These are phyloP conservation scores for Cercophora newfieldiana DNA, from an alignment of 495 filamentous ascomycete species.

Conservation along the genomic window DNA sequence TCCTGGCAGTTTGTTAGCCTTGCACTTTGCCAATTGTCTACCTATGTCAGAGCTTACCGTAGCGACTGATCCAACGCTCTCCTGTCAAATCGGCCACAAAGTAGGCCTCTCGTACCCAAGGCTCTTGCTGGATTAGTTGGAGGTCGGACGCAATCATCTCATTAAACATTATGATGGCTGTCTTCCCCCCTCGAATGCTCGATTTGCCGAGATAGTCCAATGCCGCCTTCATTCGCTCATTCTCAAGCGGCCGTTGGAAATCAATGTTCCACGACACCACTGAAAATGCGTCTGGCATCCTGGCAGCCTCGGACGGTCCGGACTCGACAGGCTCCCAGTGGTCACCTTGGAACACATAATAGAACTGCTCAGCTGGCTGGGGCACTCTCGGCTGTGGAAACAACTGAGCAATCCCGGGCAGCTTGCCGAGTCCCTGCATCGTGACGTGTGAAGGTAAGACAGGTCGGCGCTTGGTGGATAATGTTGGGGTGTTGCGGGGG, in stretches of 20 bases:
- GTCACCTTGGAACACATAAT: neutral
- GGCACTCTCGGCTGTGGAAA: neutral
- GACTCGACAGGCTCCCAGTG: neutral
- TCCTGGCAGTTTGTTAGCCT: constrained; percentile 37
- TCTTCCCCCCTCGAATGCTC: constrained; percentile 10
- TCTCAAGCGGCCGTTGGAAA: constrained; percentile 39
- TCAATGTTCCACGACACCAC: constrained; percentile 55
- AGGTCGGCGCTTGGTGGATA: too few species aligned
- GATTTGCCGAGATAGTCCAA: constrained; percentile 41
- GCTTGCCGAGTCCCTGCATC: neutral
- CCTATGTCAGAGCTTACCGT: constrained; percentile 18
- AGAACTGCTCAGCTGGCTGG: neutral
- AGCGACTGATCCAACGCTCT: constrained; percentile 15
- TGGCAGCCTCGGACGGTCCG: neutral
- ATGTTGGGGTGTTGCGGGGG: too few species aligned
- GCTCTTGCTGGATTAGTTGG: constrained; percentile 36
- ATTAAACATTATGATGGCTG: constrained; percentile 51
- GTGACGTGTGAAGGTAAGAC: neutral
- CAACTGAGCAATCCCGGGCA: neutral
- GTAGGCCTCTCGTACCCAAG: constrained; percentile 32
- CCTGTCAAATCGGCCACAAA: constrained; percentile 46
- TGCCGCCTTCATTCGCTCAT: constrained; percentile 46
- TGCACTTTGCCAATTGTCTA: constrained; percentile 31
- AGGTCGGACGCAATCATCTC: constrained; percentile 51
- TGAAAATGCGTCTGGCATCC: constrained; percentile 12